Percentiles rank a stretch among this genome's conserved stretches.
phyloP scores from a whole-genome alignment of 2,329 filamentous ascomycete species.

The Penicillium nordicum region DNA sequence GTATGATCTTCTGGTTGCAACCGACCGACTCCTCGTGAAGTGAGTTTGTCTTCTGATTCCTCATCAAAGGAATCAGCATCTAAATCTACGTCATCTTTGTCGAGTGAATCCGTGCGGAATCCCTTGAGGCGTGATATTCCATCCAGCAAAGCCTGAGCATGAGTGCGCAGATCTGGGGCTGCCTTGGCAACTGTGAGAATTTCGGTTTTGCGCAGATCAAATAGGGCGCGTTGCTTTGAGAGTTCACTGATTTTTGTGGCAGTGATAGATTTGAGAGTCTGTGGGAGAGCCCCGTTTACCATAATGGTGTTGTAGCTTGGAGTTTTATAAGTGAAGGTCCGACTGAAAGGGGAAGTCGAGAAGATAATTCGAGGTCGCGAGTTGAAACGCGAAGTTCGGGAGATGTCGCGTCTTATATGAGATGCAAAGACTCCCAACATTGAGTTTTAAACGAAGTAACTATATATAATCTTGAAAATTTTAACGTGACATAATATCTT shows the following conservation, averaged over 20 bases:
- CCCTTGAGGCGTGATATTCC: slow-evolving; percentile 40
- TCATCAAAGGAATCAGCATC: slow-evolving; percentile 12
- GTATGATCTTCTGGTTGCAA: slow-evolving; percentile 27
- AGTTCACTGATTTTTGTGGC: slow-evolving; percentile 57
- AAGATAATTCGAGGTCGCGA: background rate
- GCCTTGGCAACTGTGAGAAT: slow-evolving; percentile 37
- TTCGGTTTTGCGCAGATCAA: slow-evolving; percentile 46
- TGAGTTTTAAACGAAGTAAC: background rate
- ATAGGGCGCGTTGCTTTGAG: slow-evolving; percentile 50
- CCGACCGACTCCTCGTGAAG: slow-evolving; percentile 21
- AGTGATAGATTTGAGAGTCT: slow-evolving; percentile 55
- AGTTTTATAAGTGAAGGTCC: background rate
- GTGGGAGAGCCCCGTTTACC: slow-evolving; percentile 43
- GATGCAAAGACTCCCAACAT: background rate
- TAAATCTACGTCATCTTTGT: slow-evolving; percentile 32
- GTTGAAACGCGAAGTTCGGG: background rate
- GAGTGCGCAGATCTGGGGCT: slow-evolving; percentile 29
- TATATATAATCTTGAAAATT: too few relatives aligned
- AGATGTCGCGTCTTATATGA: too few relatives aligned
- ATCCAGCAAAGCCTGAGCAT: slow-evolving; percentile 35
- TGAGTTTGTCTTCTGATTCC: slow-evolving; percentile 25
- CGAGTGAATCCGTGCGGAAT: slow-evolving; percentile 34
- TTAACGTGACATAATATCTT: too few relatives aligned
- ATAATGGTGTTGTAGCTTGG: slow-evolving; percentile 17
- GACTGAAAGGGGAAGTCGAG: background rate